A percentile compares a stretch with the other conserved stretches of the same genome.
Conservation (phyloP, 176 grass and related monocot genomes). For the Ensete ventricosum region DNA sequence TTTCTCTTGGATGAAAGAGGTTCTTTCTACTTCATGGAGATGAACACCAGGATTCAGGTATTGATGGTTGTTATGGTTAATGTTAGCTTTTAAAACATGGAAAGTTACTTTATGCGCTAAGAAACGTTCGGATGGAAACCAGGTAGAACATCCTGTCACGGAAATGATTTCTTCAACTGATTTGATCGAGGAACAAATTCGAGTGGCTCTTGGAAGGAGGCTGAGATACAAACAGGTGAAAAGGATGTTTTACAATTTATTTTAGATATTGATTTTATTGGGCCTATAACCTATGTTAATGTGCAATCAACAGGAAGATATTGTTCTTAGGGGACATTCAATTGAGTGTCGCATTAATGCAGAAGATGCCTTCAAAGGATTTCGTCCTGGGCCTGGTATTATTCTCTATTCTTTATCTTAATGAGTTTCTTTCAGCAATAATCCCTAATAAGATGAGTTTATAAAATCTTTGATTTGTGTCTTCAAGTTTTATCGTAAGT, state of each 20-base stretch:
- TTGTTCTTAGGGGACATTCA: conserved; percentile 50
- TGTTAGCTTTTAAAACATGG: background rate
- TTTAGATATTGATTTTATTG: background rate
- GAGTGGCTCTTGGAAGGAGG: conserved; percentile 38
- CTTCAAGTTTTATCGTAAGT: background rate
- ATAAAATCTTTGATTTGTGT: background rate
- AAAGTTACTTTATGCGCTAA: background rate
- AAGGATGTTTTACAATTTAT: background rate
- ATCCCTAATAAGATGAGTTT: background rate
- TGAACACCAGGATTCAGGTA: conserved; percentile 55
- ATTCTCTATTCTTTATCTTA: background rate
- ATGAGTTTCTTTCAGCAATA: background rate
- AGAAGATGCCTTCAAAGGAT: conserved; percentile 51
- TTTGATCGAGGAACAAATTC: conserved; percentile 47
- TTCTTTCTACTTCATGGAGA: conserved; percentile 51
- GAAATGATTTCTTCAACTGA: conserved; percentile 52
- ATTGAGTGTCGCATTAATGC: conserved; percentile 54
- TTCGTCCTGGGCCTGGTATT: conserved; percentile 49
- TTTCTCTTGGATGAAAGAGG: conserved; percentile 50
- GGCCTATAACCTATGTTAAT: background rate
- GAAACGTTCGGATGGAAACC: background rate
- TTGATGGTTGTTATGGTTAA: conserved; percentile 2
- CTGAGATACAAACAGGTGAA: conserved; percentile 38
- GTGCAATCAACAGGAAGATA: conserved; percentile 31
- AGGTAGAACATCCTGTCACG: conserved; percentile 49